Percentiles rank a stretch among this genome's conserved stretches.
Conservation (phyloP, 2,329 filamentous ascomycete genomes). For the Fusarium anguioides region DNA sequence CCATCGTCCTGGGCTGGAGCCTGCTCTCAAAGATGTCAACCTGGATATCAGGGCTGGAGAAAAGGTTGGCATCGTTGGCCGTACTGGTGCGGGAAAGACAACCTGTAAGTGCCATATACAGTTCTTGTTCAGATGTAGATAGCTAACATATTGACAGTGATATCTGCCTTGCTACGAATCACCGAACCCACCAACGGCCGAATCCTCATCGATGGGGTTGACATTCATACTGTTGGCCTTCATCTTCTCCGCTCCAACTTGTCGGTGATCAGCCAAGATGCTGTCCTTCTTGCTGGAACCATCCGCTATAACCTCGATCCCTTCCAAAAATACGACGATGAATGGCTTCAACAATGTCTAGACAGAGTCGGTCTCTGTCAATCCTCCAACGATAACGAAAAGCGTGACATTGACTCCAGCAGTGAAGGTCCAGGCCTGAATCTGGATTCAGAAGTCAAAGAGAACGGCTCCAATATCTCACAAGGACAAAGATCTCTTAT, state of each 20-base stretch:
- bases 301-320: constrained; percentile 31
- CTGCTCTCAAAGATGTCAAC: constrained; percentile 9
- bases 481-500: constrained; percentile 22
- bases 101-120: not conserved
- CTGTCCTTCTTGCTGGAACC: constrained; percentile 16
- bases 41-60: constrained; percentile 17
- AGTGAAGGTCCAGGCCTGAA: not conserved
- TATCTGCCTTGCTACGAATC: constrained; percentile 15
- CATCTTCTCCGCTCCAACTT: constrained; percentile 22
- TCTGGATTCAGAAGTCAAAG: constrained; percentile 25
- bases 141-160: not conserved
- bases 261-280: constrained; percentile 32
- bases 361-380: constrained; percentile 1
- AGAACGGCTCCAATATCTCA: constrained; percentile 28
- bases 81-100: constrained; percentile 27
- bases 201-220: constrained; percentile 21
- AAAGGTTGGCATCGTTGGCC: constrained; percentile 22
- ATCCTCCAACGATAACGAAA: not conserved
- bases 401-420: not conserved
- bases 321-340: constrained; percentile 26
- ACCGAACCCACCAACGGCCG: constrained; percentile 21
- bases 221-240: constrained; percentile 21
- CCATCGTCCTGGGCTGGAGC: constrained; percentile 15
- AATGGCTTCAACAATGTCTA: constrained; percentile 18
- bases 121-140: fast-evolving